Evolutionary conservation across 176 grass and related monocot genomes (phyloP), one percentile per base, ranked within the genome.

Genomic region (Musa beccarii): DNA sequence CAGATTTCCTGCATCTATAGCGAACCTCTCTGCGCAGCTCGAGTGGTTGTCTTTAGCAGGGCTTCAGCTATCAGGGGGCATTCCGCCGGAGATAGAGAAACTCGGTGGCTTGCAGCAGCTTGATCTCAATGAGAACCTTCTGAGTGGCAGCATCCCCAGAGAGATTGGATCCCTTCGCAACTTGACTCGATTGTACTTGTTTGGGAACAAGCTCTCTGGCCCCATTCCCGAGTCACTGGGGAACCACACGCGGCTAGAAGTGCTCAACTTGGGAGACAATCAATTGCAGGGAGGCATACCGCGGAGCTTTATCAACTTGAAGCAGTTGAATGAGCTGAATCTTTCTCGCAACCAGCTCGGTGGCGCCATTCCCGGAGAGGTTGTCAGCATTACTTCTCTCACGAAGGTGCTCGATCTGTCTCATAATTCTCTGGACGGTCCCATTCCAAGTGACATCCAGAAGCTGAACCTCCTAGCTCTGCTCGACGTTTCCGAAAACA

Each of bases 221-320:
- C 54, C 57, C 7, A 66, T 83, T 50, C 81, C 88, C 23, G 49
- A 25, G 17, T 86, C 78, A 15, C 24, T 90, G 21, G 85, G 69
- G 2, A 81, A 79, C n/a, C 50, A 80, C 15, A 55, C 9, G n/a
- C 17, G 52, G 19, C 66, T 90, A 19, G 65, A 14, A 75, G 54
- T 73, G 10, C 29, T 90, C 73, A n/a, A 51, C 51, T 19, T 90
- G 19, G n/a, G 76, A 3, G 73, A 72, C 8, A 90, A 90, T 56
- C 49, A 49, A 1, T 73, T 89, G 1, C 69, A 9, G 17, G 83
- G 87, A 11, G 22, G 28, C 7, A 85, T 83, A 63, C 74, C 80
- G 34, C 24, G n/a, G 0, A 63, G 21, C 6, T 80, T 86, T 52
- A 56, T 16, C 16, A 10, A 43, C 11, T 89, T 73, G 17, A 82